These are phyloP conservation scores for Elsinoe fawcettii DNA, from an alignment of 2,329 filamentous ascomycete species.

Conservation along the genomic window DNA sequence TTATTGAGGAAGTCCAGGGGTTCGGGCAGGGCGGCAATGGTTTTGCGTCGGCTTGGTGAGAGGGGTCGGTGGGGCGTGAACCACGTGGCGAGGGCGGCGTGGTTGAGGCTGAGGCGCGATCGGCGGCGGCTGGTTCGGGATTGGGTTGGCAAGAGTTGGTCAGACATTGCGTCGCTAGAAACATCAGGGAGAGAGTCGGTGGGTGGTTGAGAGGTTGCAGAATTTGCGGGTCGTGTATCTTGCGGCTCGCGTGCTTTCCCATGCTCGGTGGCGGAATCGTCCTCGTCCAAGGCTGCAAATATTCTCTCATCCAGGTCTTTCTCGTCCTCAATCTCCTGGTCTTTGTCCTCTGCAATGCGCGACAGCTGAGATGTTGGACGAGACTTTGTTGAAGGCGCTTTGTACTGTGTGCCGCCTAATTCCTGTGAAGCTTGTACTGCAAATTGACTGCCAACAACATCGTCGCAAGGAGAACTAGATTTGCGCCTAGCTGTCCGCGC, in stretches of 20 bases:
- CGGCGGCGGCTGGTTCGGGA: conserved; percentile 31
- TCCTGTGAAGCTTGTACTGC: background rate
- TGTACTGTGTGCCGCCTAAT: conserved; percentile 4
- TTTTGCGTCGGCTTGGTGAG: conserved; percentile 10
- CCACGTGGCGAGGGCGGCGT: conserved; percentile 27
- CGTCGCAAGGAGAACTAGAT: background rate
- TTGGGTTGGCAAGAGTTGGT: background rate
- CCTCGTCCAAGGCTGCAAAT: background rate
- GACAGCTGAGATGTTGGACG: background rate
- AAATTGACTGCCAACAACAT: background rate
- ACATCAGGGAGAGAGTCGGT: background rate
- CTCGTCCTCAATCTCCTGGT: background rate
- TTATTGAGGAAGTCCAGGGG: background rate
- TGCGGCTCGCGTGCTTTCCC: background rate
- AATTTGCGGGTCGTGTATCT: background rate
- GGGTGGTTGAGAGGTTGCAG: background rate
- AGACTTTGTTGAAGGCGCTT: background rate
- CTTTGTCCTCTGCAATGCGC: background rate
- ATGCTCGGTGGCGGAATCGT: background rate
- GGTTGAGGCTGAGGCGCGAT: conserved; percentile 27
- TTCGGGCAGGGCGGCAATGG: background rate
- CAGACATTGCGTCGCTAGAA: background rate
- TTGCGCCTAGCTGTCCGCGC: background rate
- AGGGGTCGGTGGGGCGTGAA: conserved; percentile 27
- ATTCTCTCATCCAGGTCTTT: background rate